Evolutionary conservation across 345 rosid species (phyloP), one percentile per base, ranked within the genome.

Genomic region (Orychophragmus violaceus): DNA sequence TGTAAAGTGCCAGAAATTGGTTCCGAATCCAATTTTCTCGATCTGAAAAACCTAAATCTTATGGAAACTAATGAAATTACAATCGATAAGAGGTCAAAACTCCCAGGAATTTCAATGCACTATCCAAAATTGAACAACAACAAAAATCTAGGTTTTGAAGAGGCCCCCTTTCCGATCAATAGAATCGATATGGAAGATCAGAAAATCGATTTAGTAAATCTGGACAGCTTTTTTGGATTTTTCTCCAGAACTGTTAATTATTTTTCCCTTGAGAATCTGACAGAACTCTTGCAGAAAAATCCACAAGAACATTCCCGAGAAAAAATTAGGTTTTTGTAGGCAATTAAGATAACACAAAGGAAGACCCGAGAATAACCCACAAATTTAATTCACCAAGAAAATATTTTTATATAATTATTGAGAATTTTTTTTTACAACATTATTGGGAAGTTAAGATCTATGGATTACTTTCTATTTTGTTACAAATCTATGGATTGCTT

Each of bases 221-320:
- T n/a, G n/a, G n/a, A n/a, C n/a, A 6, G 8, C 8, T 29, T 29
- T 6, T 23, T 8, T 9, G 29, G 9, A 14, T 0, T 19, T 13
- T 44, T 14, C 19, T 44, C 18, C 2, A n/a, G n/a, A n/a, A 5
- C 22, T 4, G 44, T 48, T 32, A 21, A n/a, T n/a, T n/a, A n/a
- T 5, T 30, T 4, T 29, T 5, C 25, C n/a, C 29, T 49, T 62
- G 46, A 62, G 64, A 54, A 53, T 45, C 69, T 55, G 75, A 71
- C 56, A 63, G 62, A 67, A 53, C 14, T 61, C 27, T 70, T 28
- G 17, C 68, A 33, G 64, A 62, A 54, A n/a, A 71, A 48, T 46
- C 62, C 35, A 30, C 35, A 55, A 42, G 69, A 46, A 63, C 50
- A 44, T 62, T 55, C 58, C 60, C 62, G 5, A 63, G 46, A 55